A percentile compares a stretch with the other conserved stretches of the same genome.
Conservation (phyloP, 805 yeast species). For the Starmerella sirachaensis region DNA sequence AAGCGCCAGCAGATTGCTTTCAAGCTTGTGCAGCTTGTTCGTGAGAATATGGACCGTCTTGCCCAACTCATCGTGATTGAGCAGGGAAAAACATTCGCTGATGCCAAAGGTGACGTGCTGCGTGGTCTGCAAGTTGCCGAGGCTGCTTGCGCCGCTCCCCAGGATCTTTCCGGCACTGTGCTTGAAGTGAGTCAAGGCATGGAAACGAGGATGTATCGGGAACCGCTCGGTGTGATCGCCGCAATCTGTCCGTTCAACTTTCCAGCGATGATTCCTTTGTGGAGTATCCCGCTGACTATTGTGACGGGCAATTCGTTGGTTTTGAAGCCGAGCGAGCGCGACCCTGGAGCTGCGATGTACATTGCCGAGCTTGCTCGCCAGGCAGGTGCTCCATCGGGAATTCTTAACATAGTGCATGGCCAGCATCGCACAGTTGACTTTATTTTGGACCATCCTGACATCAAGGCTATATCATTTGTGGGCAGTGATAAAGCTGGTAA, state of each 20-base stretch:
- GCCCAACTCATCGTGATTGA: conserved; percentile 55
- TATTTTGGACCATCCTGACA: conserved; percentile 57
- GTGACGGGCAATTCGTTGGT: conserved; percentile 67
- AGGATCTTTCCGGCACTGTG: conserved; percentile 48
- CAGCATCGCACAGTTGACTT: conserved; percentile 60
- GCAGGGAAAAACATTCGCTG: conserved; percentile 68
- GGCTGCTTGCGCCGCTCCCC: conserved; percentile 53
- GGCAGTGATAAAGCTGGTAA: conserved; percentile 72
- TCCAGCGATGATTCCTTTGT: conserved; percentile 73
- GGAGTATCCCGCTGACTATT: conserved; percentile 51
- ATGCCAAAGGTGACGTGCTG: conserved; percentile 63
- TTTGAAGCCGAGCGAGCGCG: conserved; percentile 59
- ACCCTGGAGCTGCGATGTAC: conserved; percentile 70
- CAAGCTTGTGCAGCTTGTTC: conserved; percentile 52
- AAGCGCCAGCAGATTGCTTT: conserved; percentile 53
- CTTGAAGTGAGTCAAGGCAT: conserved; percentile 60
- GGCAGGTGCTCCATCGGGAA: conserved; percentile 70
- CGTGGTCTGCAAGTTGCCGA: conserved; percentile 72
- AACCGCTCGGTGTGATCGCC: conserved; percentile 61
- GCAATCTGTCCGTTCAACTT: conserved; percentile 73
- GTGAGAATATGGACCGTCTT: conserved; percentile 53
- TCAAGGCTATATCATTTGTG: conserved; percentile 66
- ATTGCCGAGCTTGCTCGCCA: conserved; percentile 58
- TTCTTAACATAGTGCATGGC: conserved; percentile 62
- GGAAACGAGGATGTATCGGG: conserved; percentile 66